Base-by-base conservation (phyloP, 1,139 yeast species). In the Pichia sp. region DNA sequence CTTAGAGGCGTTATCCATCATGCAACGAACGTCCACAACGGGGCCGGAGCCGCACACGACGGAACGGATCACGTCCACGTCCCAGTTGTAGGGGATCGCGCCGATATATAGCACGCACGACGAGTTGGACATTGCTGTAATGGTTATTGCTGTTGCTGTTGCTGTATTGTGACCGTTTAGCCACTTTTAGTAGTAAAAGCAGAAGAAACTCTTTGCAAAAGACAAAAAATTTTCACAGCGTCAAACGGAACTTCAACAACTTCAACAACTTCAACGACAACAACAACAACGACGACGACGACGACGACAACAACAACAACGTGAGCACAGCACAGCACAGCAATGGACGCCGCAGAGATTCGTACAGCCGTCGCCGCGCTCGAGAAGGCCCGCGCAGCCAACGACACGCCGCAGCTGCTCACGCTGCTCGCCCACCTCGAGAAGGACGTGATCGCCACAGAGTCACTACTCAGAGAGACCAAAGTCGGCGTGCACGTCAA, bases 401-500 rank as follows among this genome's bases (percentile, higher is more conserved):
- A 37, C 10, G 84, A 80, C 46, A 80, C 80, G 32, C 74, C 72
- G 30, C 72, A 81, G 10, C 74, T 84, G 27, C 55, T 83, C 41
- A 81, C 77, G 53, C 72, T 88, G 30, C 64, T 91, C 49, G 72
- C 69, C 32, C 69, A 73, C 28, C 65, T 91, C 41, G 77, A 81
- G 49, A 76, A 71, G 43, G 86, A 84, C 11, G 86, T 87, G 34
- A 67, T 69, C 48, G 96, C 97, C 10, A 78, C 94, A 1, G 97
- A 91, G 56, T 75, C 78, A 55, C 68, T 88, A 29, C 66, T 91
- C 36, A 69, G 96, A 53, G 86, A 88, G 55, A 91, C 98, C n/a
- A 87, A 86, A 59, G 91, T 91, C n/a, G 98, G 98, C 42, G 93
- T 91, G 19, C 93, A 91, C 6, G 97, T 91, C 32, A 93, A 93